A percentile compares a stretch with the other conserved stretches of the same genome.
Evolutionary conservation across 1,284 basidiomycete species (phyloP).

Genomic region (Heliocybe sulcata): DNA sequence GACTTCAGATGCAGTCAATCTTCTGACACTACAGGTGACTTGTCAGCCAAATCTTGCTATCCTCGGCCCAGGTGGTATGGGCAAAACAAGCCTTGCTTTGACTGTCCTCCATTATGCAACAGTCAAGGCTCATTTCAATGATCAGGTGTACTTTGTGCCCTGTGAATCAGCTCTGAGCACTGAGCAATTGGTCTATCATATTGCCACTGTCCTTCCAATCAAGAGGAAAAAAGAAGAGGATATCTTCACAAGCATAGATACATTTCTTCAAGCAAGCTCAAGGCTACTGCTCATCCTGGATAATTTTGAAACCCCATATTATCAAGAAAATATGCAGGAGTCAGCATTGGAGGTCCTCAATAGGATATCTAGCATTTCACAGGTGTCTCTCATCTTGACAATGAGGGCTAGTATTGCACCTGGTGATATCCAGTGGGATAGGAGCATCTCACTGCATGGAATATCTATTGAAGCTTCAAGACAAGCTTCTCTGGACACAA

Average conservation of each 20-base stretch:
- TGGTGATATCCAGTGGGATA: not conserved
- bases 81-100: not conserved
- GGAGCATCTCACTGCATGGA: not conserved
- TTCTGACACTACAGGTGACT: not conserved
- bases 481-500: not conserved
- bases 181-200: not conserved
- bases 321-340: not conserved
- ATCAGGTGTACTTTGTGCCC: not conserved
- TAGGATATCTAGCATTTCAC: not conserved
- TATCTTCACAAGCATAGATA: not conserved
- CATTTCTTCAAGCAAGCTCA: not conserved
- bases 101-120: not conserved
- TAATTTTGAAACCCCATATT: not conserved
- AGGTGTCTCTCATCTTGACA: not conserved
- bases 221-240: not conserved
- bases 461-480: not conserved
- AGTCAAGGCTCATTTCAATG: not conserved
- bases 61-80: conserved; percentile 1
- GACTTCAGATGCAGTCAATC: not conserved
- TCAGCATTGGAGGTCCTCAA: not conserved
- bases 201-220: not conserved
- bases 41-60: not conserved
- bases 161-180: not conserved
- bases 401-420: not conserved
- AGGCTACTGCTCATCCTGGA: not conserved